Evolutionary conservation across 495 filamentous ascomycete genomes (phyloP).

Genomic region (Pseudevernia furfuracea): DNA sequence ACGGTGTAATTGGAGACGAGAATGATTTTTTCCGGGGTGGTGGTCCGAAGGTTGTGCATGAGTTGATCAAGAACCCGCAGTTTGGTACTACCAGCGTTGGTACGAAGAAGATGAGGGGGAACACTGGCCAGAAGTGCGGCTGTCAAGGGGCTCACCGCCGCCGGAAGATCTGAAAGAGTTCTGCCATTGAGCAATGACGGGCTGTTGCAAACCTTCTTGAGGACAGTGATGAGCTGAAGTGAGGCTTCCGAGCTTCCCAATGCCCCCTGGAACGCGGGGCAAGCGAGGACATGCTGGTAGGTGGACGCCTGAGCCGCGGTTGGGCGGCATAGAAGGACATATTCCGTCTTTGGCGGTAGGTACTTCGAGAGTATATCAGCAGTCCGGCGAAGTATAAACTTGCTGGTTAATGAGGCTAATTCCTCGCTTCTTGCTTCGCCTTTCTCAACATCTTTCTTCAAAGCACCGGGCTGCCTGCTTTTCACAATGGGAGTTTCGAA

Average conservation of each 20-base stretch:
- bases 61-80: constrained; percentile 64
- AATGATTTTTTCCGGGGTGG: constrained; percentile 66
- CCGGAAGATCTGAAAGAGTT: constrained; percentile 28
- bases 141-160: constrained; percentile 36
- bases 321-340: constrained; percentile 68
- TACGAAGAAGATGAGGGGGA: constrained; percentile 50
- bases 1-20: constrained; percentile 78
- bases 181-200: constrained; percentile 55
- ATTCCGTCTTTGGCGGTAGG: constrained; percentile 70
- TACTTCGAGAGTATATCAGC: constrained; percentile 66
- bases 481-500: constrained; percentile 68
- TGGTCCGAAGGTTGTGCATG: constrained; percentile 52
- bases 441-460: constrained; percentile 59
- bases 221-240: constrained; percentile 65
- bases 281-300: constrained; percentile 61
- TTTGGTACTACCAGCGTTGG: constrained; percentile 58
- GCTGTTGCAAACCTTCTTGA: constrained; percentile 80
- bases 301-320: constrained; percentile 59
- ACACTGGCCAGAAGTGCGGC: constrained; percentile 50
- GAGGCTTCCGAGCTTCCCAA: constrained; percentile 62
- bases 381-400: constrained; percentile 72
- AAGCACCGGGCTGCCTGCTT: constrained; percentile 64
- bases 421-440: constrained; percentile 64
- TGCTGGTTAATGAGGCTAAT: constrained; percentile 56
- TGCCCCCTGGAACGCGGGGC: constrained; percentile 58